A percentile compares a stretch with the other conserved stretches of the same genome.
Evolutionary conservation across 257 asterid genomes (phyloP).

Genomic region (Solanum pimpinellifolium): DNA sequence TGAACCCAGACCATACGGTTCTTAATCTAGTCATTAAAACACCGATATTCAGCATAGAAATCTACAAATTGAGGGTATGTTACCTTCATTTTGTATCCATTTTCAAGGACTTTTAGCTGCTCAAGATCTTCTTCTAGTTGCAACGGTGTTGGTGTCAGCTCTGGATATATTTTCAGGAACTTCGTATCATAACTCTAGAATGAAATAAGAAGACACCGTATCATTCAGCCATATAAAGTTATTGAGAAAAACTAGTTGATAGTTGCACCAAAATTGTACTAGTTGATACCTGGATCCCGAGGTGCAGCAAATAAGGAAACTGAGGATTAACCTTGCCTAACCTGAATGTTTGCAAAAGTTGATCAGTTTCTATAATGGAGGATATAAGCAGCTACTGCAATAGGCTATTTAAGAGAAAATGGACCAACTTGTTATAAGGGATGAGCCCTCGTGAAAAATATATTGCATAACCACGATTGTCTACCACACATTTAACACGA

Average conservation of each 20-base stretch:
- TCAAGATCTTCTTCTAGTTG: conserved; percentile 98
- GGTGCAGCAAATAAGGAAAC: conserved; percentile 85
- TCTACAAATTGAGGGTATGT: not conserved
- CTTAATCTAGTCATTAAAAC: not conserved
- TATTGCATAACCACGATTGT: conserved; percentile 74
- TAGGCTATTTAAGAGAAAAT: not conserved
- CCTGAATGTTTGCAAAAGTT: conserved; percentile 21
- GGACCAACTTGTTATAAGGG: conserved; percentile 75
- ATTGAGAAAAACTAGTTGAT: not conserved
- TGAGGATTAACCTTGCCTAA: conserved; percentile 59
- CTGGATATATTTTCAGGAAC: conserved; percentile 65
- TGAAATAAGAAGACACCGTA: not conserved
- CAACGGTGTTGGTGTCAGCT: conserved; percentile 73
- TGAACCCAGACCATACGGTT: not conserved
- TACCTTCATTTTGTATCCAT: conserved; percentile 97
- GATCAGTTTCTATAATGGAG: not conserved
- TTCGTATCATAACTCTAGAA: conserved; percentile 75
- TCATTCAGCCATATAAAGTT: not conserved
- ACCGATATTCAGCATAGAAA: not conserved
- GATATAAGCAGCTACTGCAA: not conserved
- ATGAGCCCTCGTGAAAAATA: conserved; percentile 83
- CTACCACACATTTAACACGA: conserved; percentile 83
- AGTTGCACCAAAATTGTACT: not conserved
- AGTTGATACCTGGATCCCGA: conserved; percentile 71
- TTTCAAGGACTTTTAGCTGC: conserved; percentile 89